Evolutionary conservation across 1,139 yeast genomes (phyloP), one percentile per base, ranked within the genome.

Genomic region (Pichia sp.): DNA sequence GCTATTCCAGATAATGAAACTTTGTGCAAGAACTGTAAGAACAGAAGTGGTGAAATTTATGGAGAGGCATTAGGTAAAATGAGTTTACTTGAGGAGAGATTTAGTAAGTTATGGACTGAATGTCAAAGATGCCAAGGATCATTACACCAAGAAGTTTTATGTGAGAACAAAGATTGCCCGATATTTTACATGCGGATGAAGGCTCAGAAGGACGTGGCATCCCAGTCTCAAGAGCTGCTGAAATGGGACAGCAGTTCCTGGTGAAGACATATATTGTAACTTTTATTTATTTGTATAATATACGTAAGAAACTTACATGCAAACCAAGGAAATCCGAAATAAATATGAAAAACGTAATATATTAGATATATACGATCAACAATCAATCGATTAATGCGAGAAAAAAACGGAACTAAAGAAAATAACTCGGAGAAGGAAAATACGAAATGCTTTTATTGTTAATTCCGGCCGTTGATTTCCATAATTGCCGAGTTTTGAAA

Each of bases 111-210:
- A 52, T 94, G 99, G 99, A 92, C 98, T 0, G 96, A 94, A 63
- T 94, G 99, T 65, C 99, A 94, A 68, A 74, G 97, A 56, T 94
- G 98, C 66, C 97, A 94, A 60, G 97, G 97, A 0, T 86, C 95
- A 28, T 70, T 94, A 51, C 97, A 92, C 61, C 97, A 89, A 66
- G 97, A 92, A 60, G 98, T 94, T 7, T 72, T 92, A 39, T 94
- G 99, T 65, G 84, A 96, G 0, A 88, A 92, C 58, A 89, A 89
- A 58, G 97, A 92, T 67, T 94, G 99, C 68, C 97, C 97, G 1
- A 92, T 94, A 37, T 94, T 92, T 61, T 94, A 92, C 66, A 92
- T 94, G 98, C 76, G 99, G 62, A 90, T 84, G 65, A 90, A 92
- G 65, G 95, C 90, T 2, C 96, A 87, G 63, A 90, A 89, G 65